A percentile compares a stretch with the other conserved stretches of the same genome.
These are phyloP conservation scores for Flaveria sonorensis DNA, from an alignment of 129 eudicot genomes.

Conservation along the genomic window DNA sequence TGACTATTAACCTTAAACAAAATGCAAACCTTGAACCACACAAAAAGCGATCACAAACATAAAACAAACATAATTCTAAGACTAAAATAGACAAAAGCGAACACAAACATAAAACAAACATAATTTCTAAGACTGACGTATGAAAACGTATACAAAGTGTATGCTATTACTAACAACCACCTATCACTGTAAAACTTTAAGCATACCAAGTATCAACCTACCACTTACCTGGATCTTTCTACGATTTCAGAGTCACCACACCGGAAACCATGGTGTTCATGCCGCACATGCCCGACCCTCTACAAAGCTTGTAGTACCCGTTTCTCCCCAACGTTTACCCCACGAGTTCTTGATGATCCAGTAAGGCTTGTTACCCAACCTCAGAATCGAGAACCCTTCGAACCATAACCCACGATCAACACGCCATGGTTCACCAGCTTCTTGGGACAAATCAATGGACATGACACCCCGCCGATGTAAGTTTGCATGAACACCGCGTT, in stretches of 20 bases:
- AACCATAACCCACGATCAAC: conserved; percentile 78
- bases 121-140: neutral
- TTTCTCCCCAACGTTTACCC: conserved; percentile 90
- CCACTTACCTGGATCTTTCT: neutral
- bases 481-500: conserved; percentile 96
- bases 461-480: conserved; percentile 90
- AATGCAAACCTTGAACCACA: no score
- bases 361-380: conserved; percentile 71
- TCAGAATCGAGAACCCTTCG: conserved; percentile 75
- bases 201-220: neutral
- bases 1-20: no score
- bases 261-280: conserved; percentile 87
- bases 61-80: neutral
- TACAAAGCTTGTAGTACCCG: conserved; percentile 73
- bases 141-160: neutral
- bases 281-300: conserved; percentile 85
- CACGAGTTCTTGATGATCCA: conserved; percentile 97
- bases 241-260: conserved; percentile 44
- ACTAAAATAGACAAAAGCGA: no score
- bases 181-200: neutral
- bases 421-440: conserved; percentile 78
- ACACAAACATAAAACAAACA: neutral
- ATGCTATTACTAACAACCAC: neutral
- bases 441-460: conserved; percentile 84
- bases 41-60: neutral